phyloP scores from a whole-genome alignment of 345 rosid species.

The Ceriops tagal region DNA sequence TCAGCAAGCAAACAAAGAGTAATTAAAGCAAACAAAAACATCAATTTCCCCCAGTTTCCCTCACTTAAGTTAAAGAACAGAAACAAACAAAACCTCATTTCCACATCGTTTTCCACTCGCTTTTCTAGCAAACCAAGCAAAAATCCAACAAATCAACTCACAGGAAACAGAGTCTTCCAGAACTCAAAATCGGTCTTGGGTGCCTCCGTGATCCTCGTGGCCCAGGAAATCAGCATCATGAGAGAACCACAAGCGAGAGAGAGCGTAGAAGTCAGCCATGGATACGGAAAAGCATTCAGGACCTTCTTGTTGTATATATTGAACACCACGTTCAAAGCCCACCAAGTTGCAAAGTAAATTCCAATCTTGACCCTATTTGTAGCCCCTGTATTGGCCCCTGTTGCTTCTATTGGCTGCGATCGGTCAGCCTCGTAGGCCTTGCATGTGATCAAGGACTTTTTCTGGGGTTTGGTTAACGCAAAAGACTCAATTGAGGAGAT shows the following conservation, averaged over 20 bases:
- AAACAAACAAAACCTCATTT: conserved; percentile 14
- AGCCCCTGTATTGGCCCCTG: conserved; percentile 39
- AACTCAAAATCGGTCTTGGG: conserved; percentile 80
- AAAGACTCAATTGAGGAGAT: conserved; percentile 41
- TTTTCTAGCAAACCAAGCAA: conserved; percentile 26
- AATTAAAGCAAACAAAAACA: conserved; percentile 37
- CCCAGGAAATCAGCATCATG: conserved; percentile 94
- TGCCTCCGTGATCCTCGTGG: conserved; percentile 59
- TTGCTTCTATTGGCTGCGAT: conserved; percentile 49
- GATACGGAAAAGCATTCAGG: conserved; percentile 90
- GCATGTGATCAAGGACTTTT: conserved; percentile 44
- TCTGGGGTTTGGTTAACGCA: conserved; percentile 22
- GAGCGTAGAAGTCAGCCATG: conserved; percentile 93
- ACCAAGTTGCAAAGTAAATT: conserved; percentile 77
- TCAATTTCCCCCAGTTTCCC: conserved; percentile 25
- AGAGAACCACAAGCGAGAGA: conserved; percentile 89
- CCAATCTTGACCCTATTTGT: conserved; percentile 65
- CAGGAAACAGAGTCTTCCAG: conserved; percentile 90
- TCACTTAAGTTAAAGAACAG: background rate
- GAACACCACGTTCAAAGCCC: conserved; percentile 72
- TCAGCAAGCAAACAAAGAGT: conserved; percentile 7
- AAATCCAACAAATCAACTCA: conserved; percentile 38
- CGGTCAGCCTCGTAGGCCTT: conserved; percentile 81
- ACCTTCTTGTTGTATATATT: conserved; percentile 97
- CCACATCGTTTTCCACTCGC: conserved; percentile 15